Conservation (phyloP, 2,329 filamentous ascomycete genomes). For the Rhynchosporium secalis region DNA sequence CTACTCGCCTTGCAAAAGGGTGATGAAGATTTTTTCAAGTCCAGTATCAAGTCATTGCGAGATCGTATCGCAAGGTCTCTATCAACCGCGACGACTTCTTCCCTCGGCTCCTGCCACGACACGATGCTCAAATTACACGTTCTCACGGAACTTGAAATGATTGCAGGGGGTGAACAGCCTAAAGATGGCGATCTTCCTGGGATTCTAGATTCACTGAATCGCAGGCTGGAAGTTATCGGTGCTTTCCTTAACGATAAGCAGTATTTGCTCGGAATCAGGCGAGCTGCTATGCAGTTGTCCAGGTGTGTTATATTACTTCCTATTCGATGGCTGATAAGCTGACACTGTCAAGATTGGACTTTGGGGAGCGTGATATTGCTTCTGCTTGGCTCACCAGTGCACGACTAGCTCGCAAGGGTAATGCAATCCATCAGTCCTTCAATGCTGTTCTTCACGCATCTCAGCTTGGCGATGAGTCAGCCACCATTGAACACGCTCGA, state of each 20-base stretch:
- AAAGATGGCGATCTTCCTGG: conserved; percentile 39
- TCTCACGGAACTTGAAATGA: conserved; percentile 80
- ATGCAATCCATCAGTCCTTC: conserved; percentile 83
- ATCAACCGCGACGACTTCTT: conserved; percentile 74
- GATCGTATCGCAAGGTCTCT: conserved; percentile 71
- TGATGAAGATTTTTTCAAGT: conserved; percentile 52
- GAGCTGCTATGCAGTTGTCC: conserved; percentile 82
- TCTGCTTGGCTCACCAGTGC: conserved; percentile 84
- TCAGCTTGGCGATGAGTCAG: conserved; percentile 78
- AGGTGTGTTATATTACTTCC: conserved; percentile 48
- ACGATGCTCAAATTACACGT: conserved; percentile 84
- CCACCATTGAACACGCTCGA: conserved; percentile 91
- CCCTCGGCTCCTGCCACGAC: conserved; percentile 81
- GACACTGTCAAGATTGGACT: conserved; percentile 46
- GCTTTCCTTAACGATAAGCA: conserved; percentile 92
- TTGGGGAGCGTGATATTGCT: conserved; percentile 73
- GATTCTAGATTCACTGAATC: conserved; percentile 59
- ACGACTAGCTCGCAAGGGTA: conserved; percentile 80
- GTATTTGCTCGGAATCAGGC: conserved; percentile 81
- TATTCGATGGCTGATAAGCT: conserved; percentile 27
- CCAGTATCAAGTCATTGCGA: conserved; percentile 63
- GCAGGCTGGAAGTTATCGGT: conserved; percentile 84
- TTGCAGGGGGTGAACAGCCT: conserved; percentile 53
- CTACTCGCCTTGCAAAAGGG: conserved; percentile 59
- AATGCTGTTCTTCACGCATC: conserved; percentile 90